A percentile compares a stretch with the other conserved stretches of the same genome.
These are phyloP conservation scores for Gamsiella multidivaricata DNA, from an alignment of 192 early-diverging fungal genomes.

Conservation along the genomic window DNA sequence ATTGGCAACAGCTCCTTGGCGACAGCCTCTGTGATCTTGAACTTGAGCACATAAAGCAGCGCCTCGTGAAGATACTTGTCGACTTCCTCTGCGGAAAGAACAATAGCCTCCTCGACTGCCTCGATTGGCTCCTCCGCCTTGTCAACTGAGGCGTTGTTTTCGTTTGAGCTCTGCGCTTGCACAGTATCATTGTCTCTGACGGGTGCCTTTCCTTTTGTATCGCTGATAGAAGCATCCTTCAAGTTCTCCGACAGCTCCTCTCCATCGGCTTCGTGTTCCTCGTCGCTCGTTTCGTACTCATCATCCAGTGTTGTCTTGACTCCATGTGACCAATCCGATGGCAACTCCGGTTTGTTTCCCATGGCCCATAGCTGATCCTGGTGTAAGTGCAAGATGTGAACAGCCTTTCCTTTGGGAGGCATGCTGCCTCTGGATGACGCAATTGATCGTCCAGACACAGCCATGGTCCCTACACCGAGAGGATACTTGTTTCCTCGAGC, in stretches of 20 bases:
- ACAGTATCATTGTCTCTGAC: background rate
- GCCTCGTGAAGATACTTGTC: slow-evolving; percentile 78
- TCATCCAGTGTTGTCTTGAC: slow-evolving; percentile 9
- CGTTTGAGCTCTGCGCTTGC: background rate
- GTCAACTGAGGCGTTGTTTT: background rate
- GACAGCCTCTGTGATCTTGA: slow-evolving; percentile 67
- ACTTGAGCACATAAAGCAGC: slow-evolving; percentile 77
- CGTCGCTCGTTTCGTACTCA: slow-evolving; percentile 36
- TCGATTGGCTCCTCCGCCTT: background rate
- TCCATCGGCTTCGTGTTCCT: slow-evolving; percentile 7
- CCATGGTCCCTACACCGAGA: slow-evolving; percentile 77
- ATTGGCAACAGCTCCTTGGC: slow-evolving; percentile 76
- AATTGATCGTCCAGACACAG: slow-evolving; percentile 60
- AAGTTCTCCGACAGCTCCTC: slow-evolving; percentile 4
- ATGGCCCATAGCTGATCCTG: slow-evolving; percentile 84
- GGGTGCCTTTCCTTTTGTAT: slow-evolving; percentile 9
- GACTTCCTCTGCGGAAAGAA: slow-evolving; percentile 65
- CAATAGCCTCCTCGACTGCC: slow-evolving; percentile 4
- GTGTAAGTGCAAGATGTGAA: slow-evolving; percentile 79
- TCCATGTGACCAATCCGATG: slow-evolving; percentile 50
- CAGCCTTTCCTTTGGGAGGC: slow-evolving; percentile 79
- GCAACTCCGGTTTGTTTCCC: slow-evolving; percentile 73
- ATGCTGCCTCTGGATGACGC: slow-evolving; percentile 18
- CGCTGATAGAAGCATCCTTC: background rate
- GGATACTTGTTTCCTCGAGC: slow-evolving; percentile 67